Conservation (phyloP, 805 yeast species). For the Wickerhamiella kurtzmanii region DNA sequence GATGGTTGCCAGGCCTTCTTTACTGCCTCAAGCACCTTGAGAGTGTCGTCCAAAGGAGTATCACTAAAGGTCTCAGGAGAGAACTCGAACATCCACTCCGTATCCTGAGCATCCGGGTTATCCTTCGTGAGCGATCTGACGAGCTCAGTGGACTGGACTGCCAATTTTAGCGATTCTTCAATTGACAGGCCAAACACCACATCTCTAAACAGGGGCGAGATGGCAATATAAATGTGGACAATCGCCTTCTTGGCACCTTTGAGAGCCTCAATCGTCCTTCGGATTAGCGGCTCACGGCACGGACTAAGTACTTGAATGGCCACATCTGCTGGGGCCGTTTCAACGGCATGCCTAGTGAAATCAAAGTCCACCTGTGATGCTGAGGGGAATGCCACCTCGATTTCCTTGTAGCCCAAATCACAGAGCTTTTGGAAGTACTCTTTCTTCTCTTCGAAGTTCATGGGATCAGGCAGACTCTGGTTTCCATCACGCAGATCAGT, state of each 20-base stretch:
- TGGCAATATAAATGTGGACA: slow-evolving; percentile 62
- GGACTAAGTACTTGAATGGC: slow-evolving; percentile 64
- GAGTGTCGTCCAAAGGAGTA: slow-evolving; percentile 48
- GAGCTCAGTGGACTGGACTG: slow-evolving; percentile 47
- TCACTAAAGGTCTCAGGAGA: slow-evolving; percentile 73
- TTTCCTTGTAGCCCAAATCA: slow-evolving; percentile 67
- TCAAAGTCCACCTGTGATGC: slow-evolving; percentile 74
- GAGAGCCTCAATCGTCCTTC: slow-evolving; percentile 57
- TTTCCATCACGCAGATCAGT: slow-evolving; percentile 78
- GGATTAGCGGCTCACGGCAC: slow-evolving; percentile 60
- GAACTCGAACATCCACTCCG: slow-evolving; percentile 64
- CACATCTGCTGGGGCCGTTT: slow-evolving; percentile 63
- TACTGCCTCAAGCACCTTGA: slow-evolving; percentile 61
- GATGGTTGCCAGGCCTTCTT: slow-evolving; percentile 63
- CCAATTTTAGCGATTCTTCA: slow-evolving; percentile 45
- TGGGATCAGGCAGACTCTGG: slow-evolving; percentile 76
- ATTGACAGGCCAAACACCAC: slow-evolving; percentile 52
- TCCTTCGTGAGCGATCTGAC: slow-evolving; percentile 61
- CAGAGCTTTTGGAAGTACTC: slow-evolving; percentile 54
- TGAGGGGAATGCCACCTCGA: slow-evolving; percentile 71
- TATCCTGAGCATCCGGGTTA: slow-evolving; percentile 27
- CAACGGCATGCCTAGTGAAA: slow-evolving; percentile 62
- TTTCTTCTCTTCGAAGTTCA: slow-evolving; percentile 68
- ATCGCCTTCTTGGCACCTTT: slow-evolving; percentile 66
- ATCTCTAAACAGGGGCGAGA: slow-evolving; percentile 60